Evolutionary conservation across 805 yeast genomes (phyloP).

Genomic region (Lachancea waltii): DNA sequence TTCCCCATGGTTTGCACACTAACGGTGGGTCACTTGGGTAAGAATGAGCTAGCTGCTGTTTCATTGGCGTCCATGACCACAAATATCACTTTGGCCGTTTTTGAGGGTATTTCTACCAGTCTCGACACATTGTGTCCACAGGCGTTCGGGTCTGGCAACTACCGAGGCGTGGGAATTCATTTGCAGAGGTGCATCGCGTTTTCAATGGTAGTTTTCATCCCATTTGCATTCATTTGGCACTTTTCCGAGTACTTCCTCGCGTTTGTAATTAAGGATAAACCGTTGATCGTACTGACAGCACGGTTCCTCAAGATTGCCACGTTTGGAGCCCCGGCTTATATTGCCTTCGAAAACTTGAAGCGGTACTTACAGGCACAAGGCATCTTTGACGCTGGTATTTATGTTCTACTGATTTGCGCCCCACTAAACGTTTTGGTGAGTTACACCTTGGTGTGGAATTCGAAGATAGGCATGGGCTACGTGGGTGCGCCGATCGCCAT

Average conservation of each 20-base stretch:
- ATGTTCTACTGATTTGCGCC: slow-evolving; percentile 54
- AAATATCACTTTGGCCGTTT: slow-evolving; percentile 69
- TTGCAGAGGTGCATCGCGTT: slow-evolving; percentile 66
- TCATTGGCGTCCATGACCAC: slow-evolving; percentile 81
- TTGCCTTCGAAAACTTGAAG: slow-evolving; percentile 74
- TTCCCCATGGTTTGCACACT: slow-evolving; percentile 75
- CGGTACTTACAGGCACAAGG: slow-evolving; percentile 82
- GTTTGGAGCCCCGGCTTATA: slow-evolving; percentile 72
- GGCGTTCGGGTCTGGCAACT: slow-evolving; percentile 74
- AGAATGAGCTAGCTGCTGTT: slow-evolving; percentile 73
- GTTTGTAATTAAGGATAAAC: slow-evolving; percentile 44
- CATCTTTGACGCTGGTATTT: slow-evolving; percentile 78
- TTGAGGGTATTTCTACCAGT: slow-evolving; percentile 78
- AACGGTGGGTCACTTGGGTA: slow-evolving; percentile 80
- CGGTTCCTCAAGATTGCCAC: slow-evolving; percentile 50
- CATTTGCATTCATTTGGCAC: slow-evolving; percentile 58
- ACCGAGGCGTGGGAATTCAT: slow-evolving; percentile 63
- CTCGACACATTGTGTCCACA: slow-evolving; percentile 80
- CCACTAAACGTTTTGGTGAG: slow-evolving; percentile 65
- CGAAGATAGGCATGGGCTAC: slow-evolving; percentile 62
- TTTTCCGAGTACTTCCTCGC: slow-evolving; percentile 43
- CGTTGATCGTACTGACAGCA: slow-evolving; percentile 51
- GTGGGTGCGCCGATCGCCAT: slow-evolving; percentile 79
- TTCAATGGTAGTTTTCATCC: slow-evolving; percentile 46
- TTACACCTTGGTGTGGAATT: slow-evolving; percentile 69